phyloP scores from a whole-genome alignment of 1,284 basidiomycete genomes.

The Pseudozyma thailandica region DNA sequence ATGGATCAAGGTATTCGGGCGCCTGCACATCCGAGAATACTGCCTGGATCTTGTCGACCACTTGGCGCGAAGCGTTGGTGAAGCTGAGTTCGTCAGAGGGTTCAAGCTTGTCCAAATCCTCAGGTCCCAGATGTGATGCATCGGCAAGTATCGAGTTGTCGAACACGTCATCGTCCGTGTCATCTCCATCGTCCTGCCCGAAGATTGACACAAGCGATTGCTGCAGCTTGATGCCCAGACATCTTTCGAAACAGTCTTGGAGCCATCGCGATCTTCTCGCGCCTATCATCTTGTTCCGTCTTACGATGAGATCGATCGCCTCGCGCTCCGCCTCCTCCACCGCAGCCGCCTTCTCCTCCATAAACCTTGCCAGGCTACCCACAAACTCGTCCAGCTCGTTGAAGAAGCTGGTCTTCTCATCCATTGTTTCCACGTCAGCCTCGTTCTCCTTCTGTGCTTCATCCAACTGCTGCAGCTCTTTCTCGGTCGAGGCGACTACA shows the following conservation, averaged over 20 bases:
- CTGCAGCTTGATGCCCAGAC: constrained; percentile 29
- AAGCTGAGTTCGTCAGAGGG: constrained; percentile 41
- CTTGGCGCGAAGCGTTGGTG: constrained; percentile 19
- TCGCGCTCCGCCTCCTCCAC: constrained; percentile 58
- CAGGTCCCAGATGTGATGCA: not conserved
- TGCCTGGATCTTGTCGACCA: constrained; percentile 7
- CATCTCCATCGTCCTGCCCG: not conserved
- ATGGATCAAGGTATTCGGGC: constrained; percentile 56
- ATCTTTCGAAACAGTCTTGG: constrained; percentile 38
- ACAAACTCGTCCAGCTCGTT: constrained; percentile 60
- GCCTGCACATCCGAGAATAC: constrained; percentile 57
- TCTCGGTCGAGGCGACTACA: constrained; percentile 22
- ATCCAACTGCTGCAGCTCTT: constrained; percentile 37
- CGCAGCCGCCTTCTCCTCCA: constrained; percentile 52
- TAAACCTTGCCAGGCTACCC: constrained; percentile 52
- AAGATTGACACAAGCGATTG: constrained; percentile 31
- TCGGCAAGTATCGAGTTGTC: not conserved
- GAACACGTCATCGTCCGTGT: not conserved
- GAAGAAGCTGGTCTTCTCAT: constrained; percentile 60
- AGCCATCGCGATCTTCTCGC: constrained; percentile 31
- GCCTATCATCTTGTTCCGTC: constrained; percentile 30
- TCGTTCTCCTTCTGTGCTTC: constrained; percentile 53
- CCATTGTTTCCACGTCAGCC: constrained; percentile 39
- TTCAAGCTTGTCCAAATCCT: constrained; percentile 8
- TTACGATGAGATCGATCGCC: constrained; percentile 26